Evolutionary conservation across 352 stramenopile genomes (phyloP).

Genomic region (Phytophthora brassicae): DNA sequence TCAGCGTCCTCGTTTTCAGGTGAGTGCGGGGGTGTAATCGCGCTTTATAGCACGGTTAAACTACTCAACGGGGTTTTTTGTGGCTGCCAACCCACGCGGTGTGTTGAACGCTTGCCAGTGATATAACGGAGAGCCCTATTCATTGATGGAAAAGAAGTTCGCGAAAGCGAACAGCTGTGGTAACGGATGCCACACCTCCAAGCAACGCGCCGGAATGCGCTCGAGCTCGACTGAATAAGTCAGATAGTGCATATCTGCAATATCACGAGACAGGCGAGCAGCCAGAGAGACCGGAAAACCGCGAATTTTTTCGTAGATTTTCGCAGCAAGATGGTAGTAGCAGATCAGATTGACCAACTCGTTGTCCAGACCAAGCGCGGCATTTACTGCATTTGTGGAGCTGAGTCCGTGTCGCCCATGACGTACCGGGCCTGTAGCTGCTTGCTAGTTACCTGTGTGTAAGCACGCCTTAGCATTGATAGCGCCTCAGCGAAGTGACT

Average conservation of each 20-base stretch:
- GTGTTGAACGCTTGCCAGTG: slow-evolving; percentile 1
- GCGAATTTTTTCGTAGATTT: background rate
- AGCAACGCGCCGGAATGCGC: background rate
- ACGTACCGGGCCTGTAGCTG: background rate
- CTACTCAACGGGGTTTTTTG: slow-evolving; percentile 5
- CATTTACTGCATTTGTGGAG: background rate
- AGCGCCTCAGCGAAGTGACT: background rate
- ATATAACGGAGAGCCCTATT: background rate
- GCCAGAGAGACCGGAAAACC: background rate
- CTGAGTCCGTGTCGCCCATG: slow-evolving; percentile 7
- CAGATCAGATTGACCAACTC: background rate
- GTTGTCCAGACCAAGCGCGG: background rate
- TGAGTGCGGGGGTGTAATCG: background rate
- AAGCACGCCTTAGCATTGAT: background rate
- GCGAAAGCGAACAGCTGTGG: background rate
- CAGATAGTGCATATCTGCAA: background rate
- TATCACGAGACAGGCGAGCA: background rate
- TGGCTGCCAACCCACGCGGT: background rate
- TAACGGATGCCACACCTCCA: background rate
- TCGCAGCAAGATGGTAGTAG: slow-evolving; percentile 4
- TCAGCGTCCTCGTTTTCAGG: slow-evolving; percentile 2
- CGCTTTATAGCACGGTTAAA: too few relatives aligned
- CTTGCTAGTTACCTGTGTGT: background rate
- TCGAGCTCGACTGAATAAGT: background rate
- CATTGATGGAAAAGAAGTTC: background rate